phyloP scores from a whole-genome alignment of 495 filamentous ascomycete species.

The Apodospora peruviana region DNA sequence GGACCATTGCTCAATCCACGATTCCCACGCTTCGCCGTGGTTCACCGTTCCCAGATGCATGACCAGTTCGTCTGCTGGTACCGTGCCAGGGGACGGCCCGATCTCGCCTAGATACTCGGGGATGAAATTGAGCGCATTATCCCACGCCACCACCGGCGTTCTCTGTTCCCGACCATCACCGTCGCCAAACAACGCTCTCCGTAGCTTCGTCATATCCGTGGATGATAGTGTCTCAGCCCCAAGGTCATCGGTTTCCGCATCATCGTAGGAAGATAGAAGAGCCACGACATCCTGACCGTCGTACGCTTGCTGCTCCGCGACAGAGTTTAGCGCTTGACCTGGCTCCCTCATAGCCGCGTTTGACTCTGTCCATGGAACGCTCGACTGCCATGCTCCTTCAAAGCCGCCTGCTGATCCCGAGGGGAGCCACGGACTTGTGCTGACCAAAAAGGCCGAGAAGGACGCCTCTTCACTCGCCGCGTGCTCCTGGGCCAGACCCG shows the following conservation, averaged over 20 bases:
- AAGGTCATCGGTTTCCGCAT: slow-evolving; percentile 16
- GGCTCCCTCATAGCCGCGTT: background rate
- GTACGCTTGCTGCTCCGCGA: slow-evolving; percentile 28
- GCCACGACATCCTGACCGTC: slow-evolving; percentile 43
- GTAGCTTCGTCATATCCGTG: slow-evolving; percentile 21
- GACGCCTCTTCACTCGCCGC: slow-evolving; percentile 30
- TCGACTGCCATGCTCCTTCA: slow-evolving; percentile 13
- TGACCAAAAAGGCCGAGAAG: slow-evolving; percentile 41
- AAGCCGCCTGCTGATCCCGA: slow-evolving; percentile 17
- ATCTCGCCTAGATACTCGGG: slow-evolving; percentile 22
- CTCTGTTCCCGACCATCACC: background rate
- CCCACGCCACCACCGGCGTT: slow-evolving; percentile 24
- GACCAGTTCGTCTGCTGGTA: background rate
- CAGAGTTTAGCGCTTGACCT: slow-evolving; percentile 6
- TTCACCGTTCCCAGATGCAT: slow-evolving; percentile 29
- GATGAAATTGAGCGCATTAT: slow-evolving; percentile 38
- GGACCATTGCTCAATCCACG: slow-evolving; percentile 54
- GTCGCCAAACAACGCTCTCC: slow-evolving; percentile 29
- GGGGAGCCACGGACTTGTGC: slow-evolving; percentile 18
- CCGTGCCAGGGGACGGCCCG: slow-evolving; percentile 1
- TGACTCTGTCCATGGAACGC: background rate
- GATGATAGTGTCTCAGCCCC: slow-evolving; percentile 12
- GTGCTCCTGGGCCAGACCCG: slow-evolving; percentile 28
- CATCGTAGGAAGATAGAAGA: slow-evolving; percentile 25
- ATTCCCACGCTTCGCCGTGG: slow-evolving; percentile 34